Conservation (phyloP, 805 yeast species). For the Sungouiella blattae region DNA sequence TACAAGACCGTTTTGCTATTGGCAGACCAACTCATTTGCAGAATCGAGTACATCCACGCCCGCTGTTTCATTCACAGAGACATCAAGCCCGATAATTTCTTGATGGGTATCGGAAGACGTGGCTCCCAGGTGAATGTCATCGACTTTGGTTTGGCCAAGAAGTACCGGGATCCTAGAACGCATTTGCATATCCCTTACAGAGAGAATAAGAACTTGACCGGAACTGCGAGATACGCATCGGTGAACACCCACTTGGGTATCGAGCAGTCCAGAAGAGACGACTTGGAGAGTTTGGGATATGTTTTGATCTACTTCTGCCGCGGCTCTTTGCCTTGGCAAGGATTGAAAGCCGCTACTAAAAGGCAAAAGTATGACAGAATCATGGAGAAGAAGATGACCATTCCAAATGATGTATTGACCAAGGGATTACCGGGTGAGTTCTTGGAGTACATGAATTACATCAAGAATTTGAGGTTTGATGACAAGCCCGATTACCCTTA, state of each 20-base stretch:
- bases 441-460: constrained; percentile 80
- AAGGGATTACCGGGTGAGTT: constrained; percentile 87
- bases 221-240: constrained; percentile 21
- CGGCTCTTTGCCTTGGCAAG: constrained; percentile 22
- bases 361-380: constrained; percentile 21
- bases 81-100: constrained; percentile 78
- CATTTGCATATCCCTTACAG: constrained; percentile 80
- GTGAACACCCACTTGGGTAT: constrained; percentile 21
- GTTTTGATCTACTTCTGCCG: constrained; percentile 20
- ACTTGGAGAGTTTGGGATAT: constrained; percentile 20
- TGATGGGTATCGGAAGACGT: constrained; percentile 87
- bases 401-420: constrained; percentile 18
- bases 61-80: constrained; percentile 85
- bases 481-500: constrained; percentile 94
- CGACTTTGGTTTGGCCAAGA: constrained; percentile 92
- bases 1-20: constrained; percentile 88
- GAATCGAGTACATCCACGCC: constrained; percentile 94
- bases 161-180: constrained; percentile 90
- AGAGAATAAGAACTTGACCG: constrained; percentile 20
- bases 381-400: constrained; percentile 22
- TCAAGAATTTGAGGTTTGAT: constrained; percentile 87
- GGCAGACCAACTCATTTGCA: constrained; percentile 91
- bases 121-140: constrained; percentile 95
- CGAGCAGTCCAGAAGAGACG: constrained; percentile 19
- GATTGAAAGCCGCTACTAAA: constrained; percentile 21